phyloP scores from a whole-genome alignment of 2,329 filamentous ascomycete genomes.

The Monosporascus sp. region DNA sequence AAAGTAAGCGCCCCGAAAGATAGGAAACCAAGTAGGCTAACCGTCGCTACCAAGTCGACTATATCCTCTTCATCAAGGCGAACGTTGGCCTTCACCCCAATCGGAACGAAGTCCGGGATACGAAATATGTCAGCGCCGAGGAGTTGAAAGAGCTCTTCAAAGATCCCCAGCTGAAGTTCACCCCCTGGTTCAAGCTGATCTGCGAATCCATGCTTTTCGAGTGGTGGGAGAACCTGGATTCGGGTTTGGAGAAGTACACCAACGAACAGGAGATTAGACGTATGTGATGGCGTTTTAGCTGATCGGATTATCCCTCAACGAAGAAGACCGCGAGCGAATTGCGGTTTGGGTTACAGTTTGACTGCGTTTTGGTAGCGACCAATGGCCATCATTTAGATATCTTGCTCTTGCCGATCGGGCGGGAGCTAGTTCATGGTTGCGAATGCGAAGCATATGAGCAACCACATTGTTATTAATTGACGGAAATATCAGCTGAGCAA shows the following conservation, averaged over 20 bases:
- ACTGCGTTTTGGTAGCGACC: not conserved
- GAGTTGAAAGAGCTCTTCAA: constrained; percentile 82
- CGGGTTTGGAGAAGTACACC: constrained; percentile 76
- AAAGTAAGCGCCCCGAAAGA: constrained; percentile 59
- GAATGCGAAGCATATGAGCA: not conserved
- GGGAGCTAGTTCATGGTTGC: not conserved
- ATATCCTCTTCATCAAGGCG: constrained; percentile 96
- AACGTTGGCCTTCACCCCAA: constrained; percentile 80
- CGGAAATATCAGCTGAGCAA: not conserved
- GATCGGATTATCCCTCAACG: not conserved
- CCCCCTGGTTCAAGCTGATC: constrained; percentile 99
- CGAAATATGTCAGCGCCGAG: constrained; percentile 75
- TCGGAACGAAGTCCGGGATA: constrained; percentile 83
- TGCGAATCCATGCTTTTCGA: constrained; percentile 96
- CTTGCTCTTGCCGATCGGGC: not conserved
- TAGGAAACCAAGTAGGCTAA: constrained; percentile 9
- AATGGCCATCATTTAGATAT: not conserved
- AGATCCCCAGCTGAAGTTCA: constrained; percentile 77
- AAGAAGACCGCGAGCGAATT: not conserved
- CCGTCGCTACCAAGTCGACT: constrained; percentile 63
- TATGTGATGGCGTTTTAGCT: constrained; percentile 48
- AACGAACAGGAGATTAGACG: constrained; percentile 83
- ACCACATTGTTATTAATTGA: not conserved
- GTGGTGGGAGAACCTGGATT: constrained; percentile 88
- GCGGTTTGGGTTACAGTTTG: not conserved